These are phyloP conservation scores for Centella asiatica DNA, from an alignment of 129 eudicot species.

Conservation along the genomic window DNA sequence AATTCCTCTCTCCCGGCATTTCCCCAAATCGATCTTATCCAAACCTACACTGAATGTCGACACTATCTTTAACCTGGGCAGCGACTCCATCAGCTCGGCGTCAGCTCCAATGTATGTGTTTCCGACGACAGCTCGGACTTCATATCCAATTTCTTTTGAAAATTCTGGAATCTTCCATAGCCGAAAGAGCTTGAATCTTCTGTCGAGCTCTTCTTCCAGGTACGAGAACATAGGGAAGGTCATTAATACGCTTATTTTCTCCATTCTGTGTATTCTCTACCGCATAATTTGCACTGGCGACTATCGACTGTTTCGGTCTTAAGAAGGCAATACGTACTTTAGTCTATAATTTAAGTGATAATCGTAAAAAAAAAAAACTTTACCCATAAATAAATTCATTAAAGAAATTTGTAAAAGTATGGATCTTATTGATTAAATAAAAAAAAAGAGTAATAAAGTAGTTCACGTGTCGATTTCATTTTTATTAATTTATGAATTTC, in stretches of 20 bases:
- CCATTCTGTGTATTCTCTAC: background rate
- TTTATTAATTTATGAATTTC: no score
- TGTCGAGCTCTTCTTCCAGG: constrained; percentile 10
- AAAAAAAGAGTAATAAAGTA: no score
- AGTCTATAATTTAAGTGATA: no score
- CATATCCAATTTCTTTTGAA: background rate
- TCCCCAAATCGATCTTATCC: constrained; percentile 24
- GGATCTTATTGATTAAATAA: no score
- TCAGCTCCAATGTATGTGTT: constrained; percentile 7
- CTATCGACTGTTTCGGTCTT: no score
- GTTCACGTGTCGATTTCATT: no score
- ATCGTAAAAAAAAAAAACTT: no score
- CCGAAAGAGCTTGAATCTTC: constrained; percentile 16
- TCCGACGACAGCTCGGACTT: constrained; percentile 20
- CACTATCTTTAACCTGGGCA: constrained; percentile 51
- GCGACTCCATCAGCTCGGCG: constrained; percentile 38
- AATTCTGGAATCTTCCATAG: constrained; percentile 16
- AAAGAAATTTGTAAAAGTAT: no score
- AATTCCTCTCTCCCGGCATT: constrained; percentile 28
- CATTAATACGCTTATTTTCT: constrained; percentile 2
- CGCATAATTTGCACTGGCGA: no score
- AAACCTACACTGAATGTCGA: constrained; percentile 26
- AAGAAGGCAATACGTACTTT: no score
- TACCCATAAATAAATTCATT: no score
- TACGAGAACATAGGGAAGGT: constrained; percentile 2